These are phyloP conservation scores for Apiotrichum sp. DNA, from an alignment of 1,284 basidiomycete genomes.

Conservation along the genomic window DNA sequence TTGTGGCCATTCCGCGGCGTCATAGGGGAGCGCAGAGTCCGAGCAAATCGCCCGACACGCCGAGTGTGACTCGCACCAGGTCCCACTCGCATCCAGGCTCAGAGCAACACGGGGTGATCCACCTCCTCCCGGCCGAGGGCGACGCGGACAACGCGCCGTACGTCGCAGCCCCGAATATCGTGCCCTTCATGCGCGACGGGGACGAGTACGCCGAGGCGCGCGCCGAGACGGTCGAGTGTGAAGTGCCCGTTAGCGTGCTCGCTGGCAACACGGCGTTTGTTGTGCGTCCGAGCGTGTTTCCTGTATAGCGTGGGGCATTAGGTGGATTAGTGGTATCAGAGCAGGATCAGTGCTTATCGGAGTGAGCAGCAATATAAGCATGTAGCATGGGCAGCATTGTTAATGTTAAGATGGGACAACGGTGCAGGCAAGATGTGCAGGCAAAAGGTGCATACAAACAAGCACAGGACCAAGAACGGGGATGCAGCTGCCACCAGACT, in stretches of 20 bases:
- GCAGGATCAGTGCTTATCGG: too few relatives aligned
- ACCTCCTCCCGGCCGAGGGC: conserved; percentile 19
- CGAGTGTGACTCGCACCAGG: conserved; percentile 16
- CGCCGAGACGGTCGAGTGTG: conserved; percentile 81
- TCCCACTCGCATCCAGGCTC: conserved; percentile 59
- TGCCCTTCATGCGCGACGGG: conserved; percentile 49
- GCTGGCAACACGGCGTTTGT: conserved; percentile 78
- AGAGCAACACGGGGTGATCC: not conserved
- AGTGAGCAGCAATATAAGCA: too few relatives aligned
- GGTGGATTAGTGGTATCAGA: too few relatives aligned
- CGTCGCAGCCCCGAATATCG: conserved; percentile 53
- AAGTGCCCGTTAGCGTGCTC: conserved; percentile 80
- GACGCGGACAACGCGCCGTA: conserved; percentile 18
- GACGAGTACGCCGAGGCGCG: conserved; percentile 49
- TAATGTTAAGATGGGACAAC: not conserved
- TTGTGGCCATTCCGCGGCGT: conserved; percentile 59
- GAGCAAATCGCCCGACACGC: too few relatives aligned
- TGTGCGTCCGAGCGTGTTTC: conserved; percentile 30
- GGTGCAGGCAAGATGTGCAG: too few relatives aligned
- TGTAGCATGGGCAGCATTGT: too few relatives aligned
- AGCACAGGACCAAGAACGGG: not conserved
- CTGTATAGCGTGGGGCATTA: conserved; percentile 10
- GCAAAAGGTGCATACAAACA: not conserved
- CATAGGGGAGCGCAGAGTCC: too few relatives aligned
- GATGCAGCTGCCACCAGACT: too few relatives aligned